Conservation (phyloP, 805 yeast species). For the Candida caryicola region DNA sequence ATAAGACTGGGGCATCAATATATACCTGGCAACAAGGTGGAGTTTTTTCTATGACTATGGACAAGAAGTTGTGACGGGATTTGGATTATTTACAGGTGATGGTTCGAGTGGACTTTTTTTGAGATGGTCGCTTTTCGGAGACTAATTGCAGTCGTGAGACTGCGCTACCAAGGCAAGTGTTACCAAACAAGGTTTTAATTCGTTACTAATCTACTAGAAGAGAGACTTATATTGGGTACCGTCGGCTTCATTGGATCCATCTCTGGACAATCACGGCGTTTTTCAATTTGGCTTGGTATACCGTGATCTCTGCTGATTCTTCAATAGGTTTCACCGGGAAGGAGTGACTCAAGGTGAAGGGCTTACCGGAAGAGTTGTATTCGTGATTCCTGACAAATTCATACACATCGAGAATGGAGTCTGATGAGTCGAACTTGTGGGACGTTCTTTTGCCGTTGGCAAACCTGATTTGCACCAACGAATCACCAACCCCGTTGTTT, state of each 20-base stretch:
- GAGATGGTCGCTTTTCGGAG: too few species aligned
- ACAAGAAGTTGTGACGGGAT: too few species aligned
- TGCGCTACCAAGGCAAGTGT: too few species aligned
- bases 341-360: constrained; percentile 69
- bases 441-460: constrained; percentile 76
- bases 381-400: constrained; percentile 57
- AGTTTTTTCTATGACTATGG: too few species aligned
- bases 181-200: too few species aligned
- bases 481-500: constrained; percentile 52
- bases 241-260: constrained; percentile 52
- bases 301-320: constrained; percentile 47
- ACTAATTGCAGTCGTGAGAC: too few species aligned
- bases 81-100: too few species aligned
- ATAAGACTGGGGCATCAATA: constrained; percentile 1
- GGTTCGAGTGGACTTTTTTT: too few species aligned
- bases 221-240: too few species aligned
- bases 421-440: constrained; percentile 61
- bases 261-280: constrained; percentile 90
- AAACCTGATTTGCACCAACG: constrained; percentile 76
- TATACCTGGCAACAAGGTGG: too few species aligned
- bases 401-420: constrained; percentile 63
- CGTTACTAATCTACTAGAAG: too few species aligned
- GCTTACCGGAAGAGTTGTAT: constrained; percentile 44
- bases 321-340: constrained; percentile 78
- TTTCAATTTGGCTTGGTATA: constrained; percentile 71